phyloP scores from a whole-genome alignment of 257 asterid species.

The Solanum gandarillasii region DNA sequence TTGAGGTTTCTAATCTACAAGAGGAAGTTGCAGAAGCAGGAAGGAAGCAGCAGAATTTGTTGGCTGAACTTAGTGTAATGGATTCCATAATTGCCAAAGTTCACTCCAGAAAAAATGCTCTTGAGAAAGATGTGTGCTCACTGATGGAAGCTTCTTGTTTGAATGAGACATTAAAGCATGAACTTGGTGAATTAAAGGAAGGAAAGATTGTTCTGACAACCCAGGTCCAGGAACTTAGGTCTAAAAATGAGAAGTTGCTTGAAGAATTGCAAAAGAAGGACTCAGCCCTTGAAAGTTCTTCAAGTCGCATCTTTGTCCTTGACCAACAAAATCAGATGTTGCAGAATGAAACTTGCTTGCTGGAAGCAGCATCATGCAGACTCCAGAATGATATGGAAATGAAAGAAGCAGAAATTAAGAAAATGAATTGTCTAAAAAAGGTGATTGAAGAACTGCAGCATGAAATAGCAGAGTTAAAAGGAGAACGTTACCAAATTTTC shows the following conservation, averaged over 20 bases:
- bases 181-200: slow-evolving; percentile 19
- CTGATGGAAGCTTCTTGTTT: slow-evolving; percentile 18
- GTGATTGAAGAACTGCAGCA: slow-evolving; percentile 33
- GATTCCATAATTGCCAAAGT: slow-evolving; percentile 7
- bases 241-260: slow-evolving; percentile 25
- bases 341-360: slow-evolving; percentile 27
- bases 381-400: slow-evolving; percentile 38
- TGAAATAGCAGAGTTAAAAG: slow-evolving; percentile 30
- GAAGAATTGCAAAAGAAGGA: slow-evolving; percentile 48
- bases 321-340: slow-evolving; percentile 33
- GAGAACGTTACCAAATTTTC: slow-evolving; percentile 21
- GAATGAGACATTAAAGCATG: slow-evolving; percentile 15
- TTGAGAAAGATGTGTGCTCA: slow-evolving; percentile 22
- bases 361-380: slow-evolving; percentile 27
- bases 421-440: slow-evolving; percentile 38
- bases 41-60: slow-evolving; percentile 11
- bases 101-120: slow-evolving; percentile 15
- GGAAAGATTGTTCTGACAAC: slow-evolving; percentile 17
- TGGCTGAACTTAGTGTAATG: slow-evolving; percentile 19
- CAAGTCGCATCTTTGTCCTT: slow-evolving; percentile 34
- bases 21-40: slow-evolving; percentile 16
- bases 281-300: slow-evolving; percentile 44
- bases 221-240: slow-evolving; percentile 28
- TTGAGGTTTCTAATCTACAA: slow-evolving; percentile 8
- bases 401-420: slow-evolving; percentile 38